These are phyloP conservation scores for Scedosporium dehoogii DNA, from an alignment of 2,329 filamentous ascomycete genomes.

Conservation along the genomic window DNA sequence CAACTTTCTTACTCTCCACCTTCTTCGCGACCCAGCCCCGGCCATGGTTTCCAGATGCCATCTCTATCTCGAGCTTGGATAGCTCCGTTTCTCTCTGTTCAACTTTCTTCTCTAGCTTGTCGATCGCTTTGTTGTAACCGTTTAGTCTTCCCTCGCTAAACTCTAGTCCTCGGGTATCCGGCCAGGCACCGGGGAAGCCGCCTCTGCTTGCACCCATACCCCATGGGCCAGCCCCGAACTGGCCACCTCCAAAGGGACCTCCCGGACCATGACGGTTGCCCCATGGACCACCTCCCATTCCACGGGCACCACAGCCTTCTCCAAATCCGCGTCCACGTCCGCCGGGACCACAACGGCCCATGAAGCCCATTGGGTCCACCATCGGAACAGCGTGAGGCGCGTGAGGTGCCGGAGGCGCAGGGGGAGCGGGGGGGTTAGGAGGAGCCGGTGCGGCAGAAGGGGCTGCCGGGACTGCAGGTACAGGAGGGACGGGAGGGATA, in stretches of 20 bases:
- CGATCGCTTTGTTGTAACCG: slow-evolving; percentile 13
- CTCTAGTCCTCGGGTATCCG: slow-evolving; percentile 17
- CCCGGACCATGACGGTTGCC: background rate
- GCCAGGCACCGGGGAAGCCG: slow-evolving; percentile 22
- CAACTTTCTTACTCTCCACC: background rate
- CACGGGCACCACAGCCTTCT: background rate
- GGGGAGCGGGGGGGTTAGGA: background rate
- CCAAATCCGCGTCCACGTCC: slow-evolving; percentile 4
- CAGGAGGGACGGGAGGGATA: slow-evolving; percentile 3
- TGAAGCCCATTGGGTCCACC: slow-evolving; percentile 4
- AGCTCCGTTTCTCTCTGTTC: background rate
- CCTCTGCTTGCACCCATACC: background rate
- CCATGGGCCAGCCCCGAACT: background rate
- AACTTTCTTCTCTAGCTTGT: slow-evolving; percentile 2
- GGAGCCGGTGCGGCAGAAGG: background rate
- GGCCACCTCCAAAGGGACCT: no score
- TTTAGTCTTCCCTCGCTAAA: slow-evolving; percentile 14
- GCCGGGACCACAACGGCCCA: slow-evolving; percentile 5
- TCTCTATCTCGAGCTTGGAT: background rate
- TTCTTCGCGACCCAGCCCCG: background rate
- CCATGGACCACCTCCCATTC: background rate
- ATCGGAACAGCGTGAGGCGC: background rate
- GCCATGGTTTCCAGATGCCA: background rate
- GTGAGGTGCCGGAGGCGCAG: background rate
- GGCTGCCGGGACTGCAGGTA: background rate